Percentiles rank a stretch among this genome's conserved stretches.
Evolutionary conservation across 2,329 filamentous ascomycete species (phyloP).

Genomic region (Huntiella bhutanensis): DNA sequence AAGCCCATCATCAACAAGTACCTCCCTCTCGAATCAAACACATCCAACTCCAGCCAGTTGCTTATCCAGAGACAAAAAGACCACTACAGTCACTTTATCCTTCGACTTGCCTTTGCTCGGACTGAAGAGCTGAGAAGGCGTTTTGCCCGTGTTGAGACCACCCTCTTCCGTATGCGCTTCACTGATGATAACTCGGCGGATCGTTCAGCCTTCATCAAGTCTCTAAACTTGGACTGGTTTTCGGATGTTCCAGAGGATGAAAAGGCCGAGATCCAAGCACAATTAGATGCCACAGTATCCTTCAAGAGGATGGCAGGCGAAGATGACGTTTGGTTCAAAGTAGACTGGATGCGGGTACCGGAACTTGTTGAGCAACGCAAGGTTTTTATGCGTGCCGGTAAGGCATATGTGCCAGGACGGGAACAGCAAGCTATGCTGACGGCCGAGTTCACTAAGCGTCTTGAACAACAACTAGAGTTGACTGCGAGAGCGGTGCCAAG

Average conservation of each 20-base stretch:
- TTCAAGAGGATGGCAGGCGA: constrained; percentile 31
- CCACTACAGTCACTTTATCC: constrained; percentile 94
- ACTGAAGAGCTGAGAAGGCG: constrained; percentile 79
- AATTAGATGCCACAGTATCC: constrained; percentile 28
- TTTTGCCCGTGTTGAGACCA: constrained; percentile 72
- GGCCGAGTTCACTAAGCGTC: constrained; percentile 59
- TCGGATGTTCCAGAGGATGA: constrained; percentile 67
- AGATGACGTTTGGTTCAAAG: constrained; percentile 85
- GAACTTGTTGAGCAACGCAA: constrained; percentile 67
- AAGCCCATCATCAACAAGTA: constrained; percentile 73
- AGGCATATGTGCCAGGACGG: constrained; percentile 73
- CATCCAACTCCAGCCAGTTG: constrained; percentile 38
- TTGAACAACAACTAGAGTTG: constrained; percentile 73
- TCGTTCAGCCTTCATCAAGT: constrained; percentile 54
- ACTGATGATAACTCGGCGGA: constrained; percentile 58
- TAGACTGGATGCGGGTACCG: constrained; percentile 85
- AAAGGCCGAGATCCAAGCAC: constrained; percentile 40
- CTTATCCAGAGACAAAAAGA: constrained; percentile 72
- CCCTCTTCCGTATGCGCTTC: constrained; percentile 72
- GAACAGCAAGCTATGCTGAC: constrained; percentile 82
- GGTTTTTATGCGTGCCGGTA: constrained; percentile 61
- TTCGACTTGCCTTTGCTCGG: constrained; percentile 76
- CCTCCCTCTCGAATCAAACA: constrained; percentile 61
- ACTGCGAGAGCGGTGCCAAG: constrained; percentile 81
- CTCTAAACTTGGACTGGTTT: constrained; percentile 76